Base-by-base conservation (phyloP, 2,329 filamentous ascomycete genomes). In the Corinectria fuckeliana region DNA sequence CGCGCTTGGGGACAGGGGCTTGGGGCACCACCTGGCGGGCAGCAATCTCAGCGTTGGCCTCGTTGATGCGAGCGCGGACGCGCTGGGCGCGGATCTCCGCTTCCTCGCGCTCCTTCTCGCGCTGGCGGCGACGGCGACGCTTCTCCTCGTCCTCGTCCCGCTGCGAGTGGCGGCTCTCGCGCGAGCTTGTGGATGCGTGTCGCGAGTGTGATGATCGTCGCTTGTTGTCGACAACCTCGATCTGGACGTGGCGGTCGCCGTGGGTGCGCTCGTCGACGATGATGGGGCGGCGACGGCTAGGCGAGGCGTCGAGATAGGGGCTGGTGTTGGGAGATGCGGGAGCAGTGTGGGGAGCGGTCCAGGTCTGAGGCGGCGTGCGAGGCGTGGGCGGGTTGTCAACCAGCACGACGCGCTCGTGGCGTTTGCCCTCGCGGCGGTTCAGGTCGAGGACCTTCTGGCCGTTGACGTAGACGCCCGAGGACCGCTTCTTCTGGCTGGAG, bases 361-460 rank as follows among this genome's bases (percentile, higher is more conserved):
- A 79, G 30, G 71, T 68, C 61, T 77, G 79, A n/a, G 82, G 80
- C 23, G 82, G 79, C 25, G 80, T 81, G 56, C 78, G 76, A 32
- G 81, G 77, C 8, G 77, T 78, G 11, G 80, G 76, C 3, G 80
- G 79, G 62, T 74, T 74, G 59, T 82, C 77, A 50, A 80, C 75
- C 56, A 84, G 74, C 54, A 80, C 65, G 52, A 79, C 74, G 56
- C 80, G 78, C 61, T 83, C 80, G 49, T 74, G 74, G 57, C 73
- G 74, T 41, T 75, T 61, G 34, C 57, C 44, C 52, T 72, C 68
- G 34, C 71, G 71, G 58, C 71, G 73, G 63, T 72, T 70, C 54
- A 74, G 50, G 50, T 77, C 74, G 44, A 76, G 51, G 2, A 76
- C 66, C 64, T 72, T 76, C 25, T 74, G 70, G 51, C 72, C 77